Base-by-base conservation (phyloP, 2,329 filamentous ascomycete genomes). In the Aspergillus hiratsukae region DNA sequence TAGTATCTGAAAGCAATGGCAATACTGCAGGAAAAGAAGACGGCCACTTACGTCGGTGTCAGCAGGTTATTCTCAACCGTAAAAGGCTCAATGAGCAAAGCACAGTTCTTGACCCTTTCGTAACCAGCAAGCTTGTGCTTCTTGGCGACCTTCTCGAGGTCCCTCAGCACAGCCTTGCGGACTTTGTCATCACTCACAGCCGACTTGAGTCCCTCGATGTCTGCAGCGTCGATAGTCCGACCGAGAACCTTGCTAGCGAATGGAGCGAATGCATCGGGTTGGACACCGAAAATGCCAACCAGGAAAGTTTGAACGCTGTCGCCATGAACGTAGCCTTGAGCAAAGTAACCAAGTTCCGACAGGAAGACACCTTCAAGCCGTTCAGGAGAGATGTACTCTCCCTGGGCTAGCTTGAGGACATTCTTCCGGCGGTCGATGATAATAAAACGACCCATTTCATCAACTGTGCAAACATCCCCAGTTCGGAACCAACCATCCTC, bases 351-450 rank as follows among this genome's bases (percentile, higher is more conserved):
- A 60, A 87, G 87, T 76, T 88, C 91, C 61, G 89, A 90, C 60
- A 95, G 81, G 74, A 92, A 95, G 37, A 96, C 88, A 72, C 96
- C 97, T 80, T 99, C 94, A 69, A 99, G 90, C 56, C 92, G 90
- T 78, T 99, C 94, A 14, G 94, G 94, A 1, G 92, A 96, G 68
- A 99, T 91, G 77, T 99, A 99, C 78, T 99, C 94, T 73, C 94
- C 94, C 76, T 99, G 94, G 0, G 93, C 87, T 55, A 99, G 85
- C 83, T 99, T 99, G 71, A 99, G 85, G n/a, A 99, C 90, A 76
- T 97, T 97, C 88, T 99, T 99, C 77, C 91, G 88, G 67, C 94
- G 91, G 75, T 99, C 94, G 67, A 99, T 88, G 75, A 99, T 96
- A 75, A 85, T 87, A 80, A 97, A 88, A 58, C 92, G 90, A 60